phyloP scores from a whole-genome alignment of 2,329 filamentous ascomycete species.

The Monilinia laxa region DNA sequence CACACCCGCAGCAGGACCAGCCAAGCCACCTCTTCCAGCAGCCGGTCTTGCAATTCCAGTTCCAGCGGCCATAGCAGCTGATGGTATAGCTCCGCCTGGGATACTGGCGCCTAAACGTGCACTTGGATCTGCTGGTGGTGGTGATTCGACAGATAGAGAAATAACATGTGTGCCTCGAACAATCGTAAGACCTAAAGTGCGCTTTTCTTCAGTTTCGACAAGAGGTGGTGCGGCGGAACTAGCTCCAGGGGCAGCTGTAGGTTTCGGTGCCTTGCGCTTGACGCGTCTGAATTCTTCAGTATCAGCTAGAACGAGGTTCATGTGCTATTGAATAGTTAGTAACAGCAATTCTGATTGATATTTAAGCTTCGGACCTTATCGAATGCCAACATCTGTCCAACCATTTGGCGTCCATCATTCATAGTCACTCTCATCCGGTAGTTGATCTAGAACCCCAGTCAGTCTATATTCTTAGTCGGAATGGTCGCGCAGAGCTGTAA shows the following conservation, averaged over 20 bases:
- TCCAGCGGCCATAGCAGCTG: slow-evolving; percentile 71
- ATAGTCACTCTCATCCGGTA: slow-evolving; percentile 98
- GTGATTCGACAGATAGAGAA: slow-evolving; percentile 91
- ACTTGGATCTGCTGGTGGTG: slow-evolving; percentile 89
- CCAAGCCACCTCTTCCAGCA: slow-evolving; percentile 86
- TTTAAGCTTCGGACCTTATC: slow-evolving; percentile 68
- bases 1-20: slow-evolving; percentile 83
- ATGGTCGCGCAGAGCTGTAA: slow-evolving; percentile 40
- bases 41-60: slow-evolving; percentile 89
- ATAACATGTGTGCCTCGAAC: slow-evolving; percentile 93
- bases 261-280: slow-evolving; percentile 79
- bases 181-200: slow-evolving; percentile 92
- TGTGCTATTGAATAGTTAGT: slow-evolving; percentile 62
- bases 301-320: slow-evolving; percentile 98
- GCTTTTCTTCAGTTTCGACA: slow-evolving; percentile 92
- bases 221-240: slow-evolving; percentile 62
- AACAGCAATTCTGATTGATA: not conserved
- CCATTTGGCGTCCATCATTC: slow-evolving; percentile 93
- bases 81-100: slow-evolving; percentile 55
- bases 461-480: slow-evolving; percentile 25
- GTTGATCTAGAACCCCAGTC: slow-evolving; percentile 70
- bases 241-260: slow-evolving; percentile 53
- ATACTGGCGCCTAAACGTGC: slow-evolving; percentile 79
- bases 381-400: slow-evolving; percentile 96
- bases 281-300: slow-evolving; percentile 96